These are phyloP conservation scores for Aspergillaceae sp. DNA, from an alignment of 2,329 filamentous ascomycete species.

Conservation along the genomic window DNA sequence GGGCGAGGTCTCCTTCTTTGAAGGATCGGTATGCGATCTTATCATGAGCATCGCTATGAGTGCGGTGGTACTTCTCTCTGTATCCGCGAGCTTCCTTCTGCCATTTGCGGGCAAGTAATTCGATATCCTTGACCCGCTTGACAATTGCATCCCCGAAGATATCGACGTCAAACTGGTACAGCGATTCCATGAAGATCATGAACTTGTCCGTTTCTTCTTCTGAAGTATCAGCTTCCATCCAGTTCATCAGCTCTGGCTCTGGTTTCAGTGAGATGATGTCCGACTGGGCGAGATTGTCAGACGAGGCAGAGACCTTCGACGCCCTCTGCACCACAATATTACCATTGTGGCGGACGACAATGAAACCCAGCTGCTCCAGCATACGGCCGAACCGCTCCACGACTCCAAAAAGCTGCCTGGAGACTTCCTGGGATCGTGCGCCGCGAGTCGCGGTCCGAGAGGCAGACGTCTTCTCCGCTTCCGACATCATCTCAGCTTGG, in stretches of 20 bases:
- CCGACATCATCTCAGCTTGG: slow-evolving; percentile 36
- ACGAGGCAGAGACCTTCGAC: slow-evolving; percentile 43
- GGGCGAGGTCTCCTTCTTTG: slow-evolving; percentile 87
- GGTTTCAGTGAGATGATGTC: slow-evolving; percentile 31
- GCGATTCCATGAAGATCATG: slow-evolving; percentile 60
- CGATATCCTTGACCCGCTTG: slow-evolving; percentile 85
- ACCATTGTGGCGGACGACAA: slow-evolving; percentile 63
- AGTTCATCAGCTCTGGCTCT: slow-evolving; percentile 69
- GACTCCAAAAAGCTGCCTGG: slow-evolving; percentile 71
- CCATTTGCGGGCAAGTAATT: slow-evolving; percentile 86
- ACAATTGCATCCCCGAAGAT: slow-evolving; percentile 75
- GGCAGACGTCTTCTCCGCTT: slow-evolving; percentile 28
- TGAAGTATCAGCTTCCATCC: slow-evolving; percentile 63
- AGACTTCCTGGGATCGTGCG: slow-evolving; percentile 69
- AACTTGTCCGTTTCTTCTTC: slow-evolving; percentile 66
- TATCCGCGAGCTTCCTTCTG: slow-evolving; percentile 81
- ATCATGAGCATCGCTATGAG: slow-evolving; percentile 79
- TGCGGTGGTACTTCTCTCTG: slow-evolving; percentile 71
- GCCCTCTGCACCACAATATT: slow-evolving; percentile 67
- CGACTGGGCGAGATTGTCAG: slow-evolving; percentile 28
- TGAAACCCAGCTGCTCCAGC: slow-evolving; percentile 78
- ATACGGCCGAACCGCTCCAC: slow-evolving; percentile 77
- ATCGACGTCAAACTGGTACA: slow-evolving; percentile 75
- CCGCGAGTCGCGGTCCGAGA: slow-evolving; percentile 61
- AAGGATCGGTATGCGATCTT: slow-evolving; percentile 96